phyloP scores from a whole-genome alignment of 768 basidiomycete species.

The Pisolithus orientalis region DNA sequence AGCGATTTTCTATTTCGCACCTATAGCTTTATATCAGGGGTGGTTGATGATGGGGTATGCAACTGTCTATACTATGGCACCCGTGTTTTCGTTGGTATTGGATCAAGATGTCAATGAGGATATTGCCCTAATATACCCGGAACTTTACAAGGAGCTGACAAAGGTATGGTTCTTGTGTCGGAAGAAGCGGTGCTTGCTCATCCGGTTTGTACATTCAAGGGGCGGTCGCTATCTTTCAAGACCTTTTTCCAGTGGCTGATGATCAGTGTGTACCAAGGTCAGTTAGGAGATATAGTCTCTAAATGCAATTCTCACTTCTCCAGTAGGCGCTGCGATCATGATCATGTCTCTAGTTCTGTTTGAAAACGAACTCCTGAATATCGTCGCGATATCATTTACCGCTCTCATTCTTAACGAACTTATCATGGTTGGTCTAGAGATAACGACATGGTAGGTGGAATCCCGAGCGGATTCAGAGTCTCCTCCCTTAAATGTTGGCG shows the following conservation, averaged over 20 bases:
- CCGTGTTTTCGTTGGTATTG: conserved; percentile 94
- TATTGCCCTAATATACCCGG: conserved; percentile 90
- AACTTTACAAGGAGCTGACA: conserved; percentile 94
- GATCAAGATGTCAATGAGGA: conserved; percentile 96
- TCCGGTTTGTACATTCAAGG: conserved; percentile 39
- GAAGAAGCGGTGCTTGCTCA: neutral
- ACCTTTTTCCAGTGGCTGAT: conserved; percentile 98
- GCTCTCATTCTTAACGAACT: conserved; percentile 94
- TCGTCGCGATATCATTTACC: conserved; percentile 97
- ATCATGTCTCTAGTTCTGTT: conserved; percentile 94
- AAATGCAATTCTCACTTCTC: neutral
- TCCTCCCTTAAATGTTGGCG: neutral
- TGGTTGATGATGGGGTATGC: conserved; percentile 98
- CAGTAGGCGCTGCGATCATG: conserved; percentile 92
- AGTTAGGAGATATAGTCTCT: conserved; percentile 3
- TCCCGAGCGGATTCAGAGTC: neutral
- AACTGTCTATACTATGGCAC: conserved; percentile 96
- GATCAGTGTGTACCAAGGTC: conserved; percentile 97
- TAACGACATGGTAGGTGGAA: conserved; percentile 80
- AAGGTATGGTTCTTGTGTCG: conserved; percentile 51
- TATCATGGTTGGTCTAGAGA: conserved; percentile 97
- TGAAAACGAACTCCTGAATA: conserved; percentile 95
- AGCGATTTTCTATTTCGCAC: conserved; percentile 88
- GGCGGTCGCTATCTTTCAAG: conserved; percentile 91
- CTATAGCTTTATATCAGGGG: conserved; percentile 95